phyloP scores from a whole-genome alignment of 306 rosid genomes.

The Oxytropis ochrocephala region DNA sequence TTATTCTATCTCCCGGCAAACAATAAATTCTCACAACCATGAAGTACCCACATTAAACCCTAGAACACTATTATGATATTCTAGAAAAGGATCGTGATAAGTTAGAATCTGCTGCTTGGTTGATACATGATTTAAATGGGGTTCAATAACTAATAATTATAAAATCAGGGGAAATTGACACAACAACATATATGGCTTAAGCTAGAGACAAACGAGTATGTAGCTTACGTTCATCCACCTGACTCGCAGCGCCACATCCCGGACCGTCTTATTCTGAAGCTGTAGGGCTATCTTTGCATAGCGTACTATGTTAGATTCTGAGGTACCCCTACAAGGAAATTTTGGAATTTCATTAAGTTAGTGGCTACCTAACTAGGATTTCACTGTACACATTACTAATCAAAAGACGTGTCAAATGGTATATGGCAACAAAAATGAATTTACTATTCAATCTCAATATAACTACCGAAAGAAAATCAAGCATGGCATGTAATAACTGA shows the following conservation, averaged over 20 bases:
- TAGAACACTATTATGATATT: not conserved
- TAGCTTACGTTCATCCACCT: constrained; percentile 95
- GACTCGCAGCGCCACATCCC: constrained; percentile 91
- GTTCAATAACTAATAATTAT: not conserved
- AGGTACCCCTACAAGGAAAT: constrained; percentile 36
- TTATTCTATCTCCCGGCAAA: not conserved
- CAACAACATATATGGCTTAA: constrained; percentile 3
- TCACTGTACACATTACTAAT: not conserved
- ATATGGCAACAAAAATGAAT: not conserved
- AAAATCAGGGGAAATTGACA: not conserved
- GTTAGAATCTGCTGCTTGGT: not conserved
- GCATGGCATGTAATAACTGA: not conserved
- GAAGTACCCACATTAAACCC: not conserved
- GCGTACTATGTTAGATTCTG: constrained; percentile 60
- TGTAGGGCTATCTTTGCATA: constrained; percentile 82
- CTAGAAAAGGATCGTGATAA: constrained; percentile 4
- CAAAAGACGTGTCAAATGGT: not conserved
- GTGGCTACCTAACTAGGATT: not conserved
- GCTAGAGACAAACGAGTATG: not conserved
- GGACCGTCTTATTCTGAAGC: constrained; percentile 78
- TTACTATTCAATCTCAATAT: not conserved
- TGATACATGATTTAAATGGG: not conserved
- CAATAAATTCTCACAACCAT: constrained; percentile 3
- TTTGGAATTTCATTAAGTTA: constrained; percentile 11
- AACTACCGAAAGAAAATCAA: not conserved